Percentiles rank a stretch among this genome's conserved stretches.
Evolutionary conservation across 192 early-diverging fungal genomes (phyloP).

Genomic region (Umbelopsis vinacea): DNA sequence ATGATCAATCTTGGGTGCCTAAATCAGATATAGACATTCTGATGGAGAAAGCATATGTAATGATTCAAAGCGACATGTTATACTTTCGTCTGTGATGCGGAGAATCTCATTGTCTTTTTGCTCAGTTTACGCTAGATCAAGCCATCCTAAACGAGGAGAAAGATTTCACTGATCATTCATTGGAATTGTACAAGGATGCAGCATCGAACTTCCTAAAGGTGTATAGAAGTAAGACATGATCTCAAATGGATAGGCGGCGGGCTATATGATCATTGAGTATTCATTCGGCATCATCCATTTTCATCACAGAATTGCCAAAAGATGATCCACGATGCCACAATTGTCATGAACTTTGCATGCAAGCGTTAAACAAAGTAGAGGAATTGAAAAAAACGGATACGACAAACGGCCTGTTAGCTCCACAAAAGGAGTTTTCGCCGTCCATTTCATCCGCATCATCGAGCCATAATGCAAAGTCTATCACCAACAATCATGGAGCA

Average conservation of each 20-base stretch:
- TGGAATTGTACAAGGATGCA: conserved; percentile 55
- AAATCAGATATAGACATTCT: conserved; percentile 4
- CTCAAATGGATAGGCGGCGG: not conserved
- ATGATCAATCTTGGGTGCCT: conserved; percentile 10
- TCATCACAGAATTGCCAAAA: not conserved
- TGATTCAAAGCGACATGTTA: not conserved
- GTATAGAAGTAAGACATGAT: conserved; percentile 43
- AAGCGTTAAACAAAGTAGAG: conserved; percentile 47
- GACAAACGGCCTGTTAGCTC: not conserved
- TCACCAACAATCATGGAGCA: not conserved
- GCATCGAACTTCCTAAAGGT: conserved; percentile 51
- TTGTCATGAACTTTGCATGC: conserved; percentile 36
- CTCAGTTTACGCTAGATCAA: conserved; percentile 34
- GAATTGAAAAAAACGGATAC: conserved; percentile 44
- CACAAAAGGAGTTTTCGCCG: not conserved
- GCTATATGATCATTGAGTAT: not conserved
- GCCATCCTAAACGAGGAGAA: conserved; percentile 42
- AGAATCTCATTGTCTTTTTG: not conserved
- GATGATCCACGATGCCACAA: conserved; percentile 8
- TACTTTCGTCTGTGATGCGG: not conserved
- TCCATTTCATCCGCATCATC: not conserved
- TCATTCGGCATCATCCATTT: not conserved
- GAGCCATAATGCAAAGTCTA: not conserved
- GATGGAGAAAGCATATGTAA: conserved; percentile 36
- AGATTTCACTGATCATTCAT: conserved; percentile 45